Evolutionary conservation across 768 basidiomycete genomes (phyloP).

Genomic region (Pisolithus microcarpus): DNA sequence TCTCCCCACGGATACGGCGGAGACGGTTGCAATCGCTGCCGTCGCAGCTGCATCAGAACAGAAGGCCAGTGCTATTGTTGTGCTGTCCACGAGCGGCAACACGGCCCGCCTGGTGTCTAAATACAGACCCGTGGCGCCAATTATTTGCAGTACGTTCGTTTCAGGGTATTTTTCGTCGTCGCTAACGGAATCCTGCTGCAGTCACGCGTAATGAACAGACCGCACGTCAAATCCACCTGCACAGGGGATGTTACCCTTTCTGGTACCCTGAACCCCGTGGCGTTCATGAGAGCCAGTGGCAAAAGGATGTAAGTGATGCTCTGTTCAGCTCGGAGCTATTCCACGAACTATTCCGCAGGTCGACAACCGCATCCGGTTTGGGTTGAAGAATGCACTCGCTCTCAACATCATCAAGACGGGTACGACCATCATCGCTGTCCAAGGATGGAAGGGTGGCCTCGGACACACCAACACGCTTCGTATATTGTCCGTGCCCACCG

Average conservation of each 20-base stretch:
- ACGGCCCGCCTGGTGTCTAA: slow-evolving; percentile 95
- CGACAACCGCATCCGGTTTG: slow-evolving; percentile 85
- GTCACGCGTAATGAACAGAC: slow-evolving; percentile 97
- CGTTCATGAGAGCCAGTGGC: slow-evolving; percentile 85
- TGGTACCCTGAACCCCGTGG: slow-evolving; percentile 95
- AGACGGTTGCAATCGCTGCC: slow-evolving; percentile 94
- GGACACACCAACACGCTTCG: slow-evolving; percentile 93
- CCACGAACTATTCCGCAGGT: slow-evolving; percentile 39
- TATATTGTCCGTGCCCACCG: slow-evolving; percentile 76
- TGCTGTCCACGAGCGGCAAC: slow-evolving; percentile 94
- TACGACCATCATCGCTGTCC: slow-evolving; percentile 87
- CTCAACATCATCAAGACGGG: slow-evolving; percentile 86
- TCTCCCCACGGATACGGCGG: slow-evolving; percentile 87
- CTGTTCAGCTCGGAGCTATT: slow-evolving; percentile 1
- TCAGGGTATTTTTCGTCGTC: slow-evolving; percentile 5
- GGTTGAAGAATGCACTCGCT: slow-evolving; percentile 73
- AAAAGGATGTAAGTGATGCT: slow-evolving; percentile 71
- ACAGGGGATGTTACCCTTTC: slow-evolving; percentile 96
- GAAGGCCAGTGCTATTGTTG: slow-evolving; percentile 89
- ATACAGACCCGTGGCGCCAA: slow-evolving; percentile 89
- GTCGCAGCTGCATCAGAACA: slow-evolving; percentile 95
- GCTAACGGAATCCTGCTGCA: slow-evolving; percentile 20
- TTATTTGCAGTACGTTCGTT: slow-evolving; percentile 72
- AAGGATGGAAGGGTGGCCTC: slow-evolving; percentile 99
- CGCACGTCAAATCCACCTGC: slow-evolving; percentile 91